Evolutionary conservation across 805 yeast species (phyloP), one percentile per base, ranked within the genome.

Genomic region (Ogataea philodendri): DNA sequence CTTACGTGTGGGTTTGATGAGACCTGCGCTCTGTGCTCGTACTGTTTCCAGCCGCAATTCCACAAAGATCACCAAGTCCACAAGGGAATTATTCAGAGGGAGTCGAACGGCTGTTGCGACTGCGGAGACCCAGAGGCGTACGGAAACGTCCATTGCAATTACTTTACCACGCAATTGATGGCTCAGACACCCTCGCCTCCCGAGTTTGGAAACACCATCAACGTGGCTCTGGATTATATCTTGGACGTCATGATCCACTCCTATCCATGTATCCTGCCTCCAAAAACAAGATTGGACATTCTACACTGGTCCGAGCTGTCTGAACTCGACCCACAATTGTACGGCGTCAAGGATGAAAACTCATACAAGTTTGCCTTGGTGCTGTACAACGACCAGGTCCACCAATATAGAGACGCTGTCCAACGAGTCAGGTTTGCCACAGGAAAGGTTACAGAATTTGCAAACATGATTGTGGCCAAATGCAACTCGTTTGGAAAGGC

Each of bases 41-140:
- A 71, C 40, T 89, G 97, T 55, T 89, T 68, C 60, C 76, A 79
- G 32, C 76, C 78, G 3, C 76, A 74, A 4, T 69, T 72, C 37
- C 97, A 89, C 59, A 53, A 55, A 22, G 90, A 78, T 28, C 97
- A 89, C 57, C 73, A 76, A 30, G 79, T 84, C 7, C 74, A 79
- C 37, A 72, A 78, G 11, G 67, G 76, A 24, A 76, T 84, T 5
- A 74, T 81, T 39, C 75, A 74, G 26, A 66, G 84, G 34, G 83
- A 76, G 42, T 82, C 70, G 41, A 75, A 89, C 23, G 93, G 93
- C 0, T 83, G 81, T 13, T 84, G 94, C 56, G 96, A 86, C 52
- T 86, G 96, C 57, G 95, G 96, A 4, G 95, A 87, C 51, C 75
- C 78, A 0, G 95, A 84, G 52, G 94, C 94, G 0, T 87, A 94